These are phyloP conservation scores for Umbelopsis isabellina DNA, from an alignment of 192 early-diverging fungal genomes.

Conservation along the genomic window DNA sequence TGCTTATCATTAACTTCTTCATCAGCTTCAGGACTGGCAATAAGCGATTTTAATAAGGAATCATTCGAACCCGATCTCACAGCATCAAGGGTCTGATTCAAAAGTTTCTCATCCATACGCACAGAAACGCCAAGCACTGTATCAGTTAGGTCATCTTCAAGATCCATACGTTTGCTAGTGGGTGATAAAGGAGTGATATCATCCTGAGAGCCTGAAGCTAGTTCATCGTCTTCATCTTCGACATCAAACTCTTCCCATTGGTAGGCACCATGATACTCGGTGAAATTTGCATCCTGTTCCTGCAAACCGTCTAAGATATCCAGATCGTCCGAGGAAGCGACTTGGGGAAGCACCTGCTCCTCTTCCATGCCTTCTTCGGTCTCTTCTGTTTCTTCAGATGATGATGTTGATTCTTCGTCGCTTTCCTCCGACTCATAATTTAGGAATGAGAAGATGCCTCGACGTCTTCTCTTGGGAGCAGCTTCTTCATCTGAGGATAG, in stretches of 20 bases:
- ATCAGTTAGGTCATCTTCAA: slow-evolving; percentile 3
- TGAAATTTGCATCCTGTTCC: neutral
- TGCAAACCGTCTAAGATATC: neutral
- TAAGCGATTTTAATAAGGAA: neutral
- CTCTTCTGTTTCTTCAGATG: neutral
- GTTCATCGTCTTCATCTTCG: neutral
- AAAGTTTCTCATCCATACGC: neutral
- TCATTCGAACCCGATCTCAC: neutral
- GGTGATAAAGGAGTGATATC: neutral
- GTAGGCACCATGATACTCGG: neutral
- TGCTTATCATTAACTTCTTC: neutral
- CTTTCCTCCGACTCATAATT: neutral
- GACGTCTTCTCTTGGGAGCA: neutral
- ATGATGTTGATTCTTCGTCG: neutral
- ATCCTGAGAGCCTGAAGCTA: neutral
- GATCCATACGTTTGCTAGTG: neutral
- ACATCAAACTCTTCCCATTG: slow-evolving; percentile 1
- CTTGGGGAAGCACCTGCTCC: neutral
- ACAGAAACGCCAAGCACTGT: neutral
- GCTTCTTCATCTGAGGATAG: slow-evolving; percentile 11
- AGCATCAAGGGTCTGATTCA: neutral
- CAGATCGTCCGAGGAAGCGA: neutral
- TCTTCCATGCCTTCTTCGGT: neutral
- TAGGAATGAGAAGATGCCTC: neutral
- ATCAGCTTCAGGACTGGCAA: neutral